Percentiles rank a stretch among this genome's conserved stretches.
Conservation (phyloP, 192 early-diverging fungal species). For the Backusella luteola region DNA sequence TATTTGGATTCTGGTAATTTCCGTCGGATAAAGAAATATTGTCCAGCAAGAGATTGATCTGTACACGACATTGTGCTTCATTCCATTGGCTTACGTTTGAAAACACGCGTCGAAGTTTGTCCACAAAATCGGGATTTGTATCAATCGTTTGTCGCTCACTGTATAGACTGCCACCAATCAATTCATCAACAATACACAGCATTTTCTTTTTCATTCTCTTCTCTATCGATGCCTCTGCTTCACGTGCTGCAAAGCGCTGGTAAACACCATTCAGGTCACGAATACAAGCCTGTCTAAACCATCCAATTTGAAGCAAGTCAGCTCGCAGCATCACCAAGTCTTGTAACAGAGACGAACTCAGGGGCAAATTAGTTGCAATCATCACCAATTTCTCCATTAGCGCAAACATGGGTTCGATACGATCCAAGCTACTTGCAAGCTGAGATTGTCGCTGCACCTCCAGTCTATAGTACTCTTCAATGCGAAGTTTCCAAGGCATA, state of each 20-base stretch:
- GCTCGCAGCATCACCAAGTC: conserved; percentile 30
- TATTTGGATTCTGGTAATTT: conserved; percentile 15
- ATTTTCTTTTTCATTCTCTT: conserved; percentile 37
- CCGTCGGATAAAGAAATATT: conserved; percentile 32
- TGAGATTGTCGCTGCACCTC: conserved; percentile 20
- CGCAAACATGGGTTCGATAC: conserved; percentile 28
- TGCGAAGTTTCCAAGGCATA: conserved; percentile 20
- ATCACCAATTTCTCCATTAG: conserved; percentile 24
- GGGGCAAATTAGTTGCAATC: conserved; percentile 24
- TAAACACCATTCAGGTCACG: conserved; percentile 34
- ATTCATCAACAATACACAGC: conserved; percentile 39
- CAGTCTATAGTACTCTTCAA: conserved; percentile 26
- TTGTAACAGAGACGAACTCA: conserved; percentile 29
- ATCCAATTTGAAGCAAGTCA: conserved; percentile 25
- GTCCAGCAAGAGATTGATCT: conserved; percentile 49
- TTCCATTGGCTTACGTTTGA: conserved; percentile 51
- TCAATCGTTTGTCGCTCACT: conserved; percentile 1
- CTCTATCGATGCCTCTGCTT: conserved; percentile 14
- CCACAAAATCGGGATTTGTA: conserved; percentile 39
- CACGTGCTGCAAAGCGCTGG: conserved; percentile 29
- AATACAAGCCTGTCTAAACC: conserved; percentile 36
- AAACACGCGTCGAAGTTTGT: conserved; percentile 44
- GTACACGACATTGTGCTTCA: conserved; percentile 49
- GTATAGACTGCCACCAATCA: conserved; percentile 28
- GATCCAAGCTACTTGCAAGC: conserved; percentile 23